Evolutionary conservation across 2,329 filamentous ascomycete species (phyloP), one percentile per base, ranked within the genome.

Genomic region (Neofusicoccum sp.): DNA sequence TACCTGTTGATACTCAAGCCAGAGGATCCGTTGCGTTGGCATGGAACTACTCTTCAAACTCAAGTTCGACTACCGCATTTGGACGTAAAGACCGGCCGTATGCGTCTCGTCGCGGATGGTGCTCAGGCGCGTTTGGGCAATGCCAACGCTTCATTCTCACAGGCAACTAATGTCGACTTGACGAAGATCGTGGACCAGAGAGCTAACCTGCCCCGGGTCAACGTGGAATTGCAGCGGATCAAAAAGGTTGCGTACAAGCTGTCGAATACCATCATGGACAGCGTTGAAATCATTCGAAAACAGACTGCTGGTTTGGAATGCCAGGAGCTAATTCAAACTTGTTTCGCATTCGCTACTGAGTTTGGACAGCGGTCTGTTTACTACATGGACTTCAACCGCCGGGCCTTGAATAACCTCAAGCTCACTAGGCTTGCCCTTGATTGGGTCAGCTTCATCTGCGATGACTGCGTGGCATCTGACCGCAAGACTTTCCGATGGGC

Each of bases 261-360:
- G 47, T 97, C 93, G 58, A 98, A 97, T 78, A 92, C 93, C 6
- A 98, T 99, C 77, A 97, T 99, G 92, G 94, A 98, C 76, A 97
- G 93, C 73, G 95, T 99, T 48, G 92, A 96, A 74, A 92, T 92
- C 66, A 95, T 99, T 67, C 86, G 93, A 67, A 88, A 88, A 68
- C 94, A 99, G 76, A 93, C 93, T 1, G 84, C 85, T 63, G 91
- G 89, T 7, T 85, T 94, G 67, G 90, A 95, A 67, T 97, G 94
- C 74, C 93, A 97, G 71, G 95, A 99, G 72, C 86, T 99, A 34
- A 95, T 99, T 67, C 95, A 99, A 76, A 96, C 93, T 4, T 99
- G 94, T 78, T 99, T 98, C 76, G 91, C 96, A 44, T 99, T 98
- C 71, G 95, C 95, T n/a, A 98, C 95, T 0, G 95, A 99, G 75